Evolutionary conservation across 1,284 basidiomycete genomes (phyloP).

Genomic region (Trichosporon faecale): DNA sequence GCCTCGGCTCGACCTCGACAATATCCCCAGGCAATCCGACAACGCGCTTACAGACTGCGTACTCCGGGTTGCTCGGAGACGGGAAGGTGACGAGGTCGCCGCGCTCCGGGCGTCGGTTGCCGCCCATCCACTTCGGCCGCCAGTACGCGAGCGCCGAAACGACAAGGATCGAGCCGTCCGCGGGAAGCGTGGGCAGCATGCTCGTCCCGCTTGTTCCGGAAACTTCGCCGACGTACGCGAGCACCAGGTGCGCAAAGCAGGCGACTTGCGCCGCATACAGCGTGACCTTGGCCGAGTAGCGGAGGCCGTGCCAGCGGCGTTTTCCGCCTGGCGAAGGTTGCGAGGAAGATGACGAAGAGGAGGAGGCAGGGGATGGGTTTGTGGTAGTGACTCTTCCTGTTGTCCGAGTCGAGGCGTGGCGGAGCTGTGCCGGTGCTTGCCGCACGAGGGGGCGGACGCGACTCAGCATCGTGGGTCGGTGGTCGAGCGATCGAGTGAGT

Average conservation of each 20-base stretch:
- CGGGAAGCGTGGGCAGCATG: conserved; percentile 36
- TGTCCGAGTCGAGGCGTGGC: too few species aligned
- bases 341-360: neutral
- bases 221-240: conserved; percentile 39
- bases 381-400: too few species aligned
- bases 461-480: neutral
- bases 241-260: conserved; percentile 36
- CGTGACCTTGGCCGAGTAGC: neutral
- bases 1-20: conserved; percentile 73
- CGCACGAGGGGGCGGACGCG: neutral
- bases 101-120: conserved; percentile 54
- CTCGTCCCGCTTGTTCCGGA: conserved; percentile 31
- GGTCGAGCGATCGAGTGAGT: too few species aligned
- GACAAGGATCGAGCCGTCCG: conserved; percentile 50
- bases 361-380: neutral
- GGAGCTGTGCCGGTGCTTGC: neutral
- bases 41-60: conserved; percentile 83
- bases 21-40: conserved; percentile 87
- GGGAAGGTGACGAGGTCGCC: conserved; percentile 79
- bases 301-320: neutral
- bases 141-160: conserved; percentile 57
- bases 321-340: neutral
- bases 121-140: conserved; percentile 27
- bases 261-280: conserved; percentile 8
- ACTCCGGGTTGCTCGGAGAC: conserved; percentile 65